phyloP scores from a whole-genome alignment of 2,329 filamentous ascomycete genomes.

The Davidsoniella virescens region DNA sequence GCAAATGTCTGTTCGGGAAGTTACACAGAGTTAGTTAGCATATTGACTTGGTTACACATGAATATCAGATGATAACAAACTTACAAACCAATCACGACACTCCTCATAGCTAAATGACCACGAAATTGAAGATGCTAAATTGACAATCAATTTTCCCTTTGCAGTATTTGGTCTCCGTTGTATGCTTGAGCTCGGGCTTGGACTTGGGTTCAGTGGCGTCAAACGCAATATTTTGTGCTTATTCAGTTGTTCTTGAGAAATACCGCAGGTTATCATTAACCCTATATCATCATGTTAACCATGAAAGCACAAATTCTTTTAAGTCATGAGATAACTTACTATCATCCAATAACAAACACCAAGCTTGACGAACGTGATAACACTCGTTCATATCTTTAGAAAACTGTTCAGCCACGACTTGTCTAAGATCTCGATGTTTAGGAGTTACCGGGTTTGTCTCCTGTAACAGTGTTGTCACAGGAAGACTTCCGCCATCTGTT shows the following conservation, averaged over 20 bases:
- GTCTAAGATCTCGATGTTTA: not conserved
- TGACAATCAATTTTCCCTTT: not conserved
- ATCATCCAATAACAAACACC: slow-evolving; percentile 30
- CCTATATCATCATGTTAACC: not conserved
- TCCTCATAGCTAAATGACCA: not conserved
- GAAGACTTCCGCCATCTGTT: slow-evolving; percentile 22
- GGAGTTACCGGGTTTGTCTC: slow-evolving; percentile 9
- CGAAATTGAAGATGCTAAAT: not conserved
- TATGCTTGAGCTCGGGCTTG: not conserved
- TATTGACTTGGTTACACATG: not conserved
- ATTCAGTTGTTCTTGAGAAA: not conserved
- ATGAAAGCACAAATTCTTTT: not conserved
- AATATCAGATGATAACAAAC: not conserved
- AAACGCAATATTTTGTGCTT: not conserved
- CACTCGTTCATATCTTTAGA: slow-evolving; percentile 19
- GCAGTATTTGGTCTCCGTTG: too few species aligned
- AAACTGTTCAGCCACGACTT: slow-evolving; percentile 15
- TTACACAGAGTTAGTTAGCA: not conserved
- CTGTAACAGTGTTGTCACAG: slow-evolving; percentile 28
- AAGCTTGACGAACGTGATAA: slow-evolving; percentile 32
- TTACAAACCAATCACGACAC: not conserved
- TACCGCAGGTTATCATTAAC: not conserved
- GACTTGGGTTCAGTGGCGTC: not conserved
- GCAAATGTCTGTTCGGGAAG: not conserved
- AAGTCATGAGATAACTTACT: slow-evolving; percentile 20